Evolutionary conservation across 2,329 filamentous ascomycete species (phyloP).

Genomic region (Coniosporium tulheliwenetii): DNA sequence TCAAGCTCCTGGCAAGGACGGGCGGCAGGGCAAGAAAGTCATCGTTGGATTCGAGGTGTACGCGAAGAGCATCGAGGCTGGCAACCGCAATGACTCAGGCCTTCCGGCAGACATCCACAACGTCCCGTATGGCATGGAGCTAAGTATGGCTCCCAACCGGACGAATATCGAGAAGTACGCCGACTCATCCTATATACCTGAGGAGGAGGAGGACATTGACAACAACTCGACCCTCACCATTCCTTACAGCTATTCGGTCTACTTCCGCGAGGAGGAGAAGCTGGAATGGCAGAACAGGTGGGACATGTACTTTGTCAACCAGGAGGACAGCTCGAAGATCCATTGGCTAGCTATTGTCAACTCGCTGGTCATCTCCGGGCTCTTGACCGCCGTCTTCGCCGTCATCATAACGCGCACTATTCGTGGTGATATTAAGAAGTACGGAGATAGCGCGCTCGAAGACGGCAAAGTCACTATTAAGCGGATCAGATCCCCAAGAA

Average conservation of each 20-base stretch:
- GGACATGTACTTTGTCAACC: constrained; percentile 82
- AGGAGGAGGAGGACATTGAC: constrained; percentile 40
- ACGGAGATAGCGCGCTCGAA: constrained; percentile 49
- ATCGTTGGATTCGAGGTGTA: constrained; percentile 86
- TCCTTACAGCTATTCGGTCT: constrained; percentile 79
- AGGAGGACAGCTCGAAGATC: constrained; percentile 64
- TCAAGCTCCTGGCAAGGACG: constrained; percentile 51
- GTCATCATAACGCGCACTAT: constrained; percentile 71
- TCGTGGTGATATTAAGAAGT: constrained; percentile 57
- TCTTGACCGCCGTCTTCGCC: constrained; percentile 63
- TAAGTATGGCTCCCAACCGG: constrained; percentile 49
- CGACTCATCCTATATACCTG: constrained; percentile 43
- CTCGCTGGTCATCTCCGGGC: constrained; percentile 66
- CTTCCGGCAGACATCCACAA: constrained; percentile 53
- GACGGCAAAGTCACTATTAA: constrained; percentile 46
- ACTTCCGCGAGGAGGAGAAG: constrained; percentile 68
- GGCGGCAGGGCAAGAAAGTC: constrained; percentile 57
- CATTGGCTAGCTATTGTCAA: constrained; percentile 86
- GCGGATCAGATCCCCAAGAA: constrained; percentile 30
- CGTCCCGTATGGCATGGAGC: constrained; percentile 48
- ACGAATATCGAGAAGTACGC: constrained; percentile 37
- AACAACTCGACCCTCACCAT: constrained; percentile 54
- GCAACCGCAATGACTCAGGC: constrained; percentile 44
- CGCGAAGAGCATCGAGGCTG: constrained; percentile 60
- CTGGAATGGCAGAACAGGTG: constrained; percentile 75